These are phyloP conservation scores for Sphagnum tenellum DNA, from an alignment of 225 moss, liverwort and hornwort species.

Conservation along the genomic window DNA sequence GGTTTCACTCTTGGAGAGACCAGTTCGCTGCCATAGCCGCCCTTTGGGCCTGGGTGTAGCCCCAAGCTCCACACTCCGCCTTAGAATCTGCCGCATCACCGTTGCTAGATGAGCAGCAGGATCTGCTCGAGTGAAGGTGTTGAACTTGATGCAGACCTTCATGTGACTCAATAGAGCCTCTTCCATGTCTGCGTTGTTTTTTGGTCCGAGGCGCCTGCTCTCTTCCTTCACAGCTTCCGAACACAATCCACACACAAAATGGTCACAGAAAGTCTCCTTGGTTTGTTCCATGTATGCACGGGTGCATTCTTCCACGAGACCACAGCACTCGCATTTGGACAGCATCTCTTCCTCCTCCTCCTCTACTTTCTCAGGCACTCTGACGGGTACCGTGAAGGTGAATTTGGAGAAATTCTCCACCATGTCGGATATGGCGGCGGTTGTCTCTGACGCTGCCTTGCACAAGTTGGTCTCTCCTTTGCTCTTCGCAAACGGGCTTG, in stretches of 20 bases:
- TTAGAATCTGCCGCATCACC: too few species aligned
- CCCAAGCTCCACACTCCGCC: too few species aligned
- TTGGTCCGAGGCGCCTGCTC: conserved; percentile 34
- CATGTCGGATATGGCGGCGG: conserved; percentile 26
- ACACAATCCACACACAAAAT: conserved; percentile 68
- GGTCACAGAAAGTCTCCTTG: conserved; percentile 55
- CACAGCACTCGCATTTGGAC: conserved; percentile 80
- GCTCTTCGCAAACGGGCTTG: too few species aligned
- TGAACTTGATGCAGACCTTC: too few species aligned
- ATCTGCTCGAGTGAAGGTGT: too few species aligned
- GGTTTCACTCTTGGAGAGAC: too few species aligned
- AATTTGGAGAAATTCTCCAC: conserved; percentile 17
- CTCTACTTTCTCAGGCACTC: conserved; percentile 3
- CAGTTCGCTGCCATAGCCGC: too few species aligned
- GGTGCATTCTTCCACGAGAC: conserved; percentile 76
- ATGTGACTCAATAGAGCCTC: too few species aligned
- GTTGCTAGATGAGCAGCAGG: too few species aligned
- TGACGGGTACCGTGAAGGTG: too few species aligned
- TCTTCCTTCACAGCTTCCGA: conserved; percentile 90
- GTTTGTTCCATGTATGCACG: conserved; percentile 53
- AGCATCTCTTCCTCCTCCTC: conserved; percentile 54
- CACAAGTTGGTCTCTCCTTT: conserved; percentile 9
- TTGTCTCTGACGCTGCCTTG: conserved; percentile 14
- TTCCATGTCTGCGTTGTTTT: not conserved
- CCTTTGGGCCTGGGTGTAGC: too few species aligned